phyloP scores from a whole-genome alignment of 2,329 filamentous ascomycete species.

The Neonectria hederae region DNA sequence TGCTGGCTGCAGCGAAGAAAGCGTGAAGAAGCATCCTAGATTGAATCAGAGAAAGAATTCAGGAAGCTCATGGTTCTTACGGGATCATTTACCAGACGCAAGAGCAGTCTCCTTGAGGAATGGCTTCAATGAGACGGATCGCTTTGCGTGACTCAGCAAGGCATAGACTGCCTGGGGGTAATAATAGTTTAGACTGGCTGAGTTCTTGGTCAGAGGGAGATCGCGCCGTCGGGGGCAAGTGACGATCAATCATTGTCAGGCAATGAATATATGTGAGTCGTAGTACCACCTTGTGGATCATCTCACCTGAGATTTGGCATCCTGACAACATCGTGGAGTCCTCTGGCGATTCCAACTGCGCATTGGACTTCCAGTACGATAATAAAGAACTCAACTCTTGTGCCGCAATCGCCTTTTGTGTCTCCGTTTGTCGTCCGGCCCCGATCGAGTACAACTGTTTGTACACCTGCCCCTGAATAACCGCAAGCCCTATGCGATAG shows the following conservation, averaged over 20 bases:
- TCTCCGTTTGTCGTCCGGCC: slow-evolving; percentile 34
- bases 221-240: slow-evolving; percentile 23
- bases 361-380: slow-evolving; percentile 37
- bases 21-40: neutral
- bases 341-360: slow-evolving; percentile 14
- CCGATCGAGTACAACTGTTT: slow-evolving; percentile 37
- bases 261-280: slow-evolving; percentile 41
- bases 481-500: slow-evolving; percentile 35
- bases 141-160: slow-evolving; percentile 40
- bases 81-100: slow-evolving; percentile 27
- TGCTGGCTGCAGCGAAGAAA: slow-evolving; percentile 1
- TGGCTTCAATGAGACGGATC: slow-evolving; percentile 35
- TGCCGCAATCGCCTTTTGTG: slow-evolving; percentile 22
- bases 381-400: slow-evolving; percentile 34
- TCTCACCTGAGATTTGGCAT: slow-evolving; percentile 28
- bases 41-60: neutral
- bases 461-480: slow-evolving; percentile 41
- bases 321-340: slow-evolving; percentile 12
- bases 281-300: slow-evolving; percentile 39
- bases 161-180: slow-evolving; percentile 25
- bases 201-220: neutral
- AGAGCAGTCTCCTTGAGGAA: slow-evolving; percentile 37
- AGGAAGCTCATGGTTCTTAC: neutral
- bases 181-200: neutral
- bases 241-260: slow-evolving; percentile 36